Conservation (phyloP, 2,329 filamentous ascomycete genomes). For the Aspergillus texensis region DNA sequence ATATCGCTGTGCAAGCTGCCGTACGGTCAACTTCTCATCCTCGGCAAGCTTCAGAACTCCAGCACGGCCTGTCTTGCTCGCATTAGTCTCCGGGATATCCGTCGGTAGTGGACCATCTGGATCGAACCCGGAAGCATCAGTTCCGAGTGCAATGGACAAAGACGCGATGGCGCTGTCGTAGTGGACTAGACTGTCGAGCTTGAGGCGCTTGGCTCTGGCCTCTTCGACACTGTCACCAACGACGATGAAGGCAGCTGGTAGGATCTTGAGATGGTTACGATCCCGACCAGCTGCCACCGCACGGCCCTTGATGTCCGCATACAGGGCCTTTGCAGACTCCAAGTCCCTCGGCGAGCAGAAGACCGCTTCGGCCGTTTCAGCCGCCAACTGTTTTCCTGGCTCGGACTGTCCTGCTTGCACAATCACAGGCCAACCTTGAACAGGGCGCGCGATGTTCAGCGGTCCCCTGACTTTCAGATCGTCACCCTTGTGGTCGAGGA, state of each 20-base stretch:
- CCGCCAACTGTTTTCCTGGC: slow-evolving; percentile 54
- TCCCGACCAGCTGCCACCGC: slow-evolving; percentile 50
- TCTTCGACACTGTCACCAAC: slow-evolving; percentile 55
- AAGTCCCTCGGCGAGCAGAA: slow-evolving; percentile 55
- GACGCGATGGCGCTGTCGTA: slow-evolving; percentile 59
- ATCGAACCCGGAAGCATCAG: slow-evolving; percentile 52
- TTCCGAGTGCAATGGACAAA: slow-evolving; percentile 52
- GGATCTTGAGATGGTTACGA: slow-evolving; percentile 52
- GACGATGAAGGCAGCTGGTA: slow-evolving; percentile 56
- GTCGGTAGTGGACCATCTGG: slow-evolving; percentile 53
- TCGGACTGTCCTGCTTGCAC: slow-evolving; percentile 59
- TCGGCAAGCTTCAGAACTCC: slow-evolving; percentile 49
- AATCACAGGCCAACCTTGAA: slow-evolving; percentile 60
- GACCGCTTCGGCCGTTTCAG: slow-evolving; percentile 57
- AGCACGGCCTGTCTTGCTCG: slow-evolving; percentile 54
- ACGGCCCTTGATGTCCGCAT: slow-evolving; percentile 55
- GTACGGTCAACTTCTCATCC: slow-evolving; percentile 52
- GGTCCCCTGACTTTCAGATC: slow-evolving; percentile 52
- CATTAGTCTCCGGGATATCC: slow-evolving; percentile 57
- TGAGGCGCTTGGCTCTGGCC: slow-evolving; percentile 52
- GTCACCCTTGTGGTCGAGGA: slow-evolving; percentile 55
- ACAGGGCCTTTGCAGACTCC: slow-evolving; percentile 50
- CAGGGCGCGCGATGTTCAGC: slow-evolving; percentile 56
- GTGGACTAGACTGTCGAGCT: slow-evolving; percentile 56
- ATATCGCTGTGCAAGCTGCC: slow-evolving; percentile 55